These are phyloP conservation scores for Actinomucor elegans DNA, from an alignment of 371 early-diverging fungal species.

Conservation along the genomic window DNA sequence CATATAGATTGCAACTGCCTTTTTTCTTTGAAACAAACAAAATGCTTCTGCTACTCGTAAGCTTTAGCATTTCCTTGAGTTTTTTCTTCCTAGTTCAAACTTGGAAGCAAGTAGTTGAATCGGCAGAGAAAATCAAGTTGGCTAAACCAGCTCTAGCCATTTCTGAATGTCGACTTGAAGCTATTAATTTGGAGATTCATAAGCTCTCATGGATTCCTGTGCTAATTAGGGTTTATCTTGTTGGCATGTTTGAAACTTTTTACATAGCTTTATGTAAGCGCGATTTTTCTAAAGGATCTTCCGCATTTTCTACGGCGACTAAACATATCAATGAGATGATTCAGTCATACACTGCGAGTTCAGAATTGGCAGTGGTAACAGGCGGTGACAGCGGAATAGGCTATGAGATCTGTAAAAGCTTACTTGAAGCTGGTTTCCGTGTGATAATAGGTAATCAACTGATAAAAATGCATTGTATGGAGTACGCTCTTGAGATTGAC, in stretches of 20 bases:
- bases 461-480: too few species aligned
- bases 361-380: slow-evolving; percentile 23
- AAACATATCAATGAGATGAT: slow-evolving; percentile 10
- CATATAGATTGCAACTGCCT: too few species aligned
- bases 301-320: background rate
- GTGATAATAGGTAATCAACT: slow-evolving; percentile 38
- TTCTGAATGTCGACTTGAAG: slow-evolving; percentile 9
- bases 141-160: too few species aligned
- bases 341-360: background rate
- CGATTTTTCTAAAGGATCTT: slow-evolving; percentile 10
- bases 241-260: slow-evolving; percentile 36
- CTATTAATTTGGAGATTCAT: slow-evolving; percentile 4
- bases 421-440: slow-evolving; percentile 30
- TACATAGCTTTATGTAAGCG: slow-evolving; percentile 28
- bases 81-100: background rate
- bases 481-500: too few species aligned
- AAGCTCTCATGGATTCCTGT: slow-evolving; percentile 12
- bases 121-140: too few species aligned
- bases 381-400: slow-evolving; percentile 54
- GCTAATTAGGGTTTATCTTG: slow-evolving; percentile 26
- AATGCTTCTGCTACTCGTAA: slow-evolving; percentile 1
- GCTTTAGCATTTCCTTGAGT: background rate
- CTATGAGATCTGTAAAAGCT: slow-evolving; percentile 31
- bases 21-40: slow-evolving; percentile 15
- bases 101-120: too few species aligned